A percentile compares a stretch with the other conserved stretches of the same genome.
Conservation (phyloP, 768 basidiomycete species). For the Psilocybe cubensis region DNA sequence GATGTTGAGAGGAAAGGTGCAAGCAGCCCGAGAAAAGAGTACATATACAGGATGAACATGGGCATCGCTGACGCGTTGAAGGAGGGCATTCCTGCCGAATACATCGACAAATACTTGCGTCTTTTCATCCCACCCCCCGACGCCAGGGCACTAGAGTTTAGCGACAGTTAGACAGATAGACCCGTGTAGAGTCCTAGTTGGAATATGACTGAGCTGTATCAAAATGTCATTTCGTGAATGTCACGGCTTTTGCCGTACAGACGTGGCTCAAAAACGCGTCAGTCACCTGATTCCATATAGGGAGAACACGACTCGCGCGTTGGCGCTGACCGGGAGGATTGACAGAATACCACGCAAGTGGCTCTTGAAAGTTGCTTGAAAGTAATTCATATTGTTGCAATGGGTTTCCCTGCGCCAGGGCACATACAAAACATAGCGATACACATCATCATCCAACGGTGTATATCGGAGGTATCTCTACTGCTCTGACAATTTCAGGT, state of each 20-base stretch:
- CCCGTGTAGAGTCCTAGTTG: neutral
- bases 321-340: too few species aligned
- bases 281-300: too few species aligned
- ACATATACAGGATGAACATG: conserved; percentile 49
- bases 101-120: conserved; percentile 48
- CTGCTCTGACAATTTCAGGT: neutral
- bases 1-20: conserved; percentile 35
- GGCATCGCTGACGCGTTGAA: conserved; percentile 44
- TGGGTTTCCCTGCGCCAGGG: too few species aligned
- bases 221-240: too few species aligned
- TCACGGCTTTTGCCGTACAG: too few species aligned
- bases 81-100: conserved; percentile 42
- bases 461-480: conserved; percentile 20
- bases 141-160: neutral
- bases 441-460: conserved; percentile 17
- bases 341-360: too few species aligned
- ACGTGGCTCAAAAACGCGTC: too few species aligned
- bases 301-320: too few species aligned
- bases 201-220: neutral
- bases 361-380: too few species aligned
- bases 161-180: conserved; percentile 8
- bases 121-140: conserved; percentile 40
- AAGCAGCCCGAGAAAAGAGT: conserved; percentile 41
- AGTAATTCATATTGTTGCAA: too few species aligned
- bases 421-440: too few species aligned